Evolutionary conservation across 371 early-diverging fungal genomes (phyloP).

Genomic region (Batkoa obscura): DNA sequence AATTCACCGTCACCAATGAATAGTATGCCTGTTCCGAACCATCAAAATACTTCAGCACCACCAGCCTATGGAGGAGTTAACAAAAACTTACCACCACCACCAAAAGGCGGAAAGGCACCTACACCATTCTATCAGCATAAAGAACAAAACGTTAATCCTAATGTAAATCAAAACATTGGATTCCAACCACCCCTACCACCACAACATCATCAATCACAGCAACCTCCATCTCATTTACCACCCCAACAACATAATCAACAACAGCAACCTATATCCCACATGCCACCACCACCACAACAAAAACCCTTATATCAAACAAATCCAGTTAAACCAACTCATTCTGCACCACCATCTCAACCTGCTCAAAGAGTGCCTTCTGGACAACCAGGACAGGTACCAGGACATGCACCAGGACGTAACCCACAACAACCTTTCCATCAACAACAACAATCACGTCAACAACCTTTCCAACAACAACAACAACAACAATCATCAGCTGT

Average conservation of each 20-base stretch:
- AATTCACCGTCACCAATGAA: conserved; percentile 4
- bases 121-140: conserved; percentile 1
- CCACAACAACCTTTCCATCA: conserved; percentile 11
- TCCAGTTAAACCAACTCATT: not conserved
- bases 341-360: not conserved
- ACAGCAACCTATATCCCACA: conserved; percentile 3
- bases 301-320: not conserved
- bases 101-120: not conserved
- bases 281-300: not conserved
- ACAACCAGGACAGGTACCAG: conserved; percentile 12
- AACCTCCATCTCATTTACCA: not conserved
- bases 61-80: not conserved
- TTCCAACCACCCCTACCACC: conserved; percentile 12
- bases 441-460: not conserved
- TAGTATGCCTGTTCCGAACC: conserved; percentile 10
- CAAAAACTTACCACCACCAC: conserved; percentile 9
- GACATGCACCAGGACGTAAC: conserved; percentile 8
- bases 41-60: conserved; percentile 9
- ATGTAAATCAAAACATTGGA: conserved; percentile 11
- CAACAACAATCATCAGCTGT: conserved; percentile 11
- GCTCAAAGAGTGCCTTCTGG: not conserved
- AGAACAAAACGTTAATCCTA: conserved; percentile 5
- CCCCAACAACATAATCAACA: conserved; percentile 1
- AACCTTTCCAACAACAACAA: conserved; percentile 6
- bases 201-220: conserved; percentile 7